Base-by-base conservation (phyloP, 2,329 filamentous ascomycete species). In the Neurospora sp. region DNA sequence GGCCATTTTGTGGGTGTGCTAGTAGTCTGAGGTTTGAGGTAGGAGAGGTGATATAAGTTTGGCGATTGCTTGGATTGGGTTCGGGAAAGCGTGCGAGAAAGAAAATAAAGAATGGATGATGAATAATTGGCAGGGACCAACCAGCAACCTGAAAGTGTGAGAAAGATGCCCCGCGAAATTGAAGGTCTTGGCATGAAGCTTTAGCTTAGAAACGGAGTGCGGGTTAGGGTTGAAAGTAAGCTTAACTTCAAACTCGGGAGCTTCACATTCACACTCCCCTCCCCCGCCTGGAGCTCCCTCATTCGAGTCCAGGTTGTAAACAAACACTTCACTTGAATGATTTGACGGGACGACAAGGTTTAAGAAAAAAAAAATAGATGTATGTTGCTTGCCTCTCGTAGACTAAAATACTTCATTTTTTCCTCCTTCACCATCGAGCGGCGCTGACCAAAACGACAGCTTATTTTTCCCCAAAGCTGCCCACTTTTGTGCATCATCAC, bases 1-100 rank as follows among this genome's bases (percentile, higher is more conserved):
- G 68, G 83, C 85, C 82, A 88, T 87, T 69, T 74, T 72, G 68
- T 11, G 11, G 6, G 41, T 52, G 5, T 23, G 43, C 4, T 28
- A 1, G 67, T 65, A 19, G 52, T 67, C n/a, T 52, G 62, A 38
- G 37, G 23, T 69, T 23, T 67, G 52, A 33, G 17, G 15, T 28
- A 65, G 19, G 17, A 12, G 38, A 15, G 19, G 23, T 40, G 10
- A 12, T 33, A 10, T 28, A 28, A 28, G 28, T 52, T 66, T 8
- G n/a, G 28, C 4, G 28, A 28, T 28, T 28, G 28, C 28, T 28
- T 28, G 28, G 28, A 28, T 28, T 28, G 28, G 28, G 28, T 28
- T 28, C 28, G 28, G 3, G 28, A 28, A 28, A 28, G 28, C 28
- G 28, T 28, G 28, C 28, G 28, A 43, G 28, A 37, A 36, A 67